Conservation (phyloP, 2,329 filamentous ascomycete species). For the Nigrospora sphaerica region DNA sequence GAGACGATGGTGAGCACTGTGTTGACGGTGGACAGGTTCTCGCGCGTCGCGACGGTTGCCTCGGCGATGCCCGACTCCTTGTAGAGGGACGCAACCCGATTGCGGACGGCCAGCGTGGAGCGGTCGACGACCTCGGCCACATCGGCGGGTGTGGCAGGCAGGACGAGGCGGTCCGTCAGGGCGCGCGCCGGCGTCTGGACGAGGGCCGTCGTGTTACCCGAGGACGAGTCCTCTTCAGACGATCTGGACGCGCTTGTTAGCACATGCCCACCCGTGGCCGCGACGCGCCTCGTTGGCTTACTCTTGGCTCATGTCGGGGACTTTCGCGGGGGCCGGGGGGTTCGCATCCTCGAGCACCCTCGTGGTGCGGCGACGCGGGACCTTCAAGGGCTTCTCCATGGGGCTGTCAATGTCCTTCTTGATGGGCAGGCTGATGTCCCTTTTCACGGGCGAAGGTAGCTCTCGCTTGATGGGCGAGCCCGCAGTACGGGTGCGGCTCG, state of each 20-base stretch:
- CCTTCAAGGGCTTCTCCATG: constrained; percentile 14
- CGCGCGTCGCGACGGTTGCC: constrained; percentile 57
- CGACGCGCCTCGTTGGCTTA: constrained; percentile 45
- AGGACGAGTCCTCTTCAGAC: constrained; percentile 19
- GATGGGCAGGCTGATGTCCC: constrained; percentile 1
- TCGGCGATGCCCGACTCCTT: constrained; percentile 61
- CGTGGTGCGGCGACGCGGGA: constrained; percentile 23
- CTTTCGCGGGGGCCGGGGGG: constrained; percentile 59
- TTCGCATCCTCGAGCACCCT: constrained; percentile 58
- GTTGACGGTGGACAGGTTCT: constrained; percentile 63
- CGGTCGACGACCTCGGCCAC: constrained; percentile 72
- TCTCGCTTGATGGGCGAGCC: constrained; percentile 52
- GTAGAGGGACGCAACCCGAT: constrained; percentile 57
- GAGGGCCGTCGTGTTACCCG: constrained; percentile 32
- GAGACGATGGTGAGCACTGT: constrained; percentile 64
- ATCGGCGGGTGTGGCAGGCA: constrained; percentile 74
- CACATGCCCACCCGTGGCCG: constrained; percentile 26
- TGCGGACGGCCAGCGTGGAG: constrained; percentile 58
- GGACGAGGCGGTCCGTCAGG: constrained; percentile 53
- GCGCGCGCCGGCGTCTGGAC: constrained; percentile 43
- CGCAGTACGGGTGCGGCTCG: constrained; percentile 50
- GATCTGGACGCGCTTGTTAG: constrained; percentile 41
- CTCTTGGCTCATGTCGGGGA: constrained; percentile 53
- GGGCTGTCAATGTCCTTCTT: constrained; percentile 19
- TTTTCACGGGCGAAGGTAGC: not conserved